These are phyloP conservation scores for Scedosporium dehoogii DNA, from an alignment of 2,329 filamentous ascomycete genomes.

Conservation along the genomic window DNA sequence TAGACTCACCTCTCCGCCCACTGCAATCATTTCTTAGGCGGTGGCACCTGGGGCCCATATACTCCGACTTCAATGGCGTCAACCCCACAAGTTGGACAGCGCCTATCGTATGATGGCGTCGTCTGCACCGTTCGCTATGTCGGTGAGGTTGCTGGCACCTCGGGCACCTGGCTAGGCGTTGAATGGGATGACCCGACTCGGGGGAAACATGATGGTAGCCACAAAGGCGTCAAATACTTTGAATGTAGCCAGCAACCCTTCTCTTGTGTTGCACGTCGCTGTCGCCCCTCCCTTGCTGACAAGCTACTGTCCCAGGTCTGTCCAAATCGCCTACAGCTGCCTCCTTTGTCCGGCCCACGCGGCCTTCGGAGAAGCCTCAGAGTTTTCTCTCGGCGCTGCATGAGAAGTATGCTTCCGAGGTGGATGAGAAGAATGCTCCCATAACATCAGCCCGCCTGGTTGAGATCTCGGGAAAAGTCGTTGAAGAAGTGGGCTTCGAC, in stretches of 20 bases:
- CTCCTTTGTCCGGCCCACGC: slow-evolving; percentile 76
- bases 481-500: slow-evolving; percentile 90
- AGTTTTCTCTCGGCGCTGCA: slow-evolving; percentile 72
- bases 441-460: slow-evolving; percentile 36
- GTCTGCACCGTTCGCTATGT: slow-evolving; percentile 79
- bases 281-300: neutral
- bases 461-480: slow-evolving; percentile 67
- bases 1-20: neutral
- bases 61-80: neutral
- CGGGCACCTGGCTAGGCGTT: slow-evolving; percentile 79
- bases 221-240: slow-evolving; percentile 74
- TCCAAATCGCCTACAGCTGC: slow-evolving; percentile 59
- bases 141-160: slow-evolving; percentile 65
- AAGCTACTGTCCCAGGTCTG: slow-evolving; percentile 33
- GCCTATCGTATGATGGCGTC: slow-evolving; percentile 67
- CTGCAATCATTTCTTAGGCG: neutral
- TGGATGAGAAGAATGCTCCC: slow-evolving; percentile 11
- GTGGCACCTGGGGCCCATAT: neutral
- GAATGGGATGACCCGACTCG: slow-evolving; percentile 87
- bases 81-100: slow-evolving; percentile 48
- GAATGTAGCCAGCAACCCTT: slow-evolving; percentile 45
- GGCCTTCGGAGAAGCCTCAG: slow-evolving; percentile 55
- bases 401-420: slow-evolving; percentile 70
- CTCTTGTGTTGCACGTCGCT: neutral
- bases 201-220: slow-evolving; percentile 84